Evolutionary conservation across 1,284 basidiomycete genomes (phyloP).

Genomic region (Jaminaea rosea): DNA sequence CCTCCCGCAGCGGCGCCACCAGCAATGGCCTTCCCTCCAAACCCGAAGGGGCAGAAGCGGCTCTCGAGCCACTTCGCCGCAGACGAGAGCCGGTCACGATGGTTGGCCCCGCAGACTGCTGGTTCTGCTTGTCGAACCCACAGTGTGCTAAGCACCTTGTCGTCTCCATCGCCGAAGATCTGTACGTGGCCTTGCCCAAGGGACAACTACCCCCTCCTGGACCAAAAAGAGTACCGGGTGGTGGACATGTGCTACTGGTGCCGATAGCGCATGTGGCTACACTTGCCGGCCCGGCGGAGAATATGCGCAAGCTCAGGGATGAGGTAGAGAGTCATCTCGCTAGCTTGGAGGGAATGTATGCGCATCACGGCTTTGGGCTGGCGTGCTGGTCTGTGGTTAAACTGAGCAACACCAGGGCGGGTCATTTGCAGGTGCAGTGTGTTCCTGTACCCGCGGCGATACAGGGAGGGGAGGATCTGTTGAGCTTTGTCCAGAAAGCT

Average conservation of each 20-base stretch:
- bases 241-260: conserved; percentile 31
- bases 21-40: background rate
- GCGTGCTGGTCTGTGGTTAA: conserved; percentile 24
- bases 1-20: background rate
- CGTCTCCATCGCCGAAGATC: conserved; percentile 26
- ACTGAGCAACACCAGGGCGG: conserved; percentile 18
- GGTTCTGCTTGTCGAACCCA: conserved; percentile 45
- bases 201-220: conserved; percentile 23
- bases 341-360: conserved; percentile 15
- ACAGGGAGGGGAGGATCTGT: background rate
- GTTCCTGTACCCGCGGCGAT: conserved; percentile 16
- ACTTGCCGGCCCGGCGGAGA: too few relatives aligned
- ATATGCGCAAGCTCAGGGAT: background rate
- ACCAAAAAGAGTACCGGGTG: too few relatives aligned
- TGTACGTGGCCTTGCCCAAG: conserved; percentile 39
- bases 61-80: background rate
- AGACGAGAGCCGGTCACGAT: background rate
- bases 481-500: conserved; percentile 5
- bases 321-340: conserved; percentile 12
- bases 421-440: conserved; percentile 36
- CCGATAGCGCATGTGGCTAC: conserved; percentile 8
- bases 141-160: conserved; percentile 34
- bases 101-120: conserved; percentile 39
- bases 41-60: background rate
- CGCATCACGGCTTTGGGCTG: conserved; percentile 6